Conservation (phyloP, 495 filamentous ascomycete genomes). For the Cladorrhinum samala region DNA sequence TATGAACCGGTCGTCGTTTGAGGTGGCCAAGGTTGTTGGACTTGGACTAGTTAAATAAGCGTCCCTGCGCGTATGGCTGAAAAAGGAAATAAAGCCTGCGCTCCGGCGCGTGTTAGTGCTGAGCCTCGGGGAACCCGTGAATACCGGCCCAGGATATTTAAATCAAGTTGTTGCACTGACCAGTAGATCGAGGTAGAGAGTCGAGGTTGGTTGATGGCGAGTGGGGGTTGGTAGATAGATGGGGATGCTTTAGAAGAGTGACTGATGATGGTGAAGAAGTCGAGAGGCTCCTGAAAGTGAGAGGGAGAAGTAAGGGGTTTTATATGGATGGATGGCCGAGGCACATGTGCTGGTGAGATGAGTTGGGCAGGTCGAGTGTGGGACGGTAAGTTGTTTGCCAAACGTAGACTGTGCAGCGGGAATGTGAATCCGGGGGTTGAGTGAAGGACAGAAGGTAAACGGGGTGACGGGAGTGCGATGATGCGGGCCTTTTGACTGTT, state of each 20-base stretch:
- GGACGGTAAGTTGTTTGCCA: conserved; percentile 18
- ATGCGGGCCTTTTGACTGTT: conserved; percentile 16
- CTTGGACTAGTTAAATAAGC: conserved; percentile 5
- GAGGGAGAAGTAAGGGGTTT: neutral
- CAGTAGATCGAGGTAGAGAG: neutral
- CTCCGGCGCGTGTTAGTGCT: conserved; percentile 17
- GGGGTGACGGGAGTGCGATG: conserved; percentile 9
- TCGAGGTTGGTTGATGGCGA: neutral
- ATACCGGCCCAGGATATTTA: neutral
- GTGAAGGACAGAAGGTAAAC: conserved; percentile 19
- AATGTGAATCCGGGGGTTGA: conserved; percentile 11
- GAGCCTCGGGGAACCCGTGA: conserved; percentile 1
- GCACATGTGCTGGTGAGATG: neutral
- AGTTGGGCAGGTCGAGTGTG: conserved; percentile 8
- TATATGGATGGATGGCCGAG: too few relatives aligned
- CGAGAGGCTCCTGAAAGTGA: neutral
- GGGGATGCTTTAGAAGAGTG: too few relatives aligned
- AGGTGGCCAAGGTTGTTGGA: conserved; percentile 8
- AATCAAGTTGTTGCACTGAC: conserved; percentile 1
- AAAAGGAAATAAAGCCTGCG: conserved; percentile 15
- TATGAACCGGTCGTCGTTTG: neutral
- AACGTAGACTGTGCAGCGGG: conserved; percentile 19
- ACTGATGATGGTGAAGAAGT: neutral
- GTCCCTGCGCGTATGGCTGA: conserved; percentile 7
- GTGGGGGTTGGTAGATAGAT: too few relatives aligned